Evolutionary conservation across 257 asterid species (phyloP).

Genomic region (Scutellaria minor): DNA sequence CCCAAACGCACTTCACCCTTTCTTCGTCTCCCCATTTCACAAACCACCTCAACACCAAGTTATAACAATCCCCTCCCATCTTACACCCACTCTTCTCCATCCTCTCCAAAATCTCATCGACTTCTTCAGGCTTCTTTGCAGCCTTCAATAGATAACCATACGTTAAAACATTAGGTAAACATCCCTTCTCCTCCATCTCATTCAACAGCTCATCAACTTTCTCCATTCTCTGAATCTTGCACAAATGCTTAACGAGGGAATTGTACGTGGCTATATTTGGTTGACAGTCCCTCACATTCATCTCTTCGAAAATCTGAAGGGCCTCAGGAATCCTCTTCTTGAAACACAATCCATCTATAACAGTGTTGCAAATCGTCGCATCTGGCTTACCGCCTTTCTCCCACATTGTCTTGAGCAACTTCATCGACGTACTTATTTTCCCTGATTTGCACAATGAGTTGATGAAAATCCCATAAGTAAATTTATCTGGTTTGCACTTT

Average conservation of each 20-base stretch:
- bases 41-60: slow-evolving; percentile 71
- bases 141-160: slow-evolving; percentile 55
- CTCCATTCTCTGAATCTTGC: slow-evolving; percentile 69
- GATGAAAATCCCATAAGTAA: slow-evolving; percentile 67
- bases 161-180: slow-evolving; percentile 64
- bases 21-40: slow-evolving; percentile 63
- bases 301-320: slow-evolving; percentile 53
- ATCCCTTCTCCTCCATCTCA: slow-evolving; percentile 65
- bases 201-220: slow-evolving; percentile 61
- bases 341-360: slow-evolving; percentile 84
- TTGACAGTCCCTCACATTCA: slow-evolving; percentile 54
- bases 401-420: slow-evolving; percentile 75
- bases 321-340: slow-evolving; percentile 91
- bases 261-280: slow-evolving; percentile 71
- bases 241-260: slow-evolving; percentile 69
- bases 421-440: slow-evolving; percentile 58
- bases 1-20: slow-evolving; percentile 53
- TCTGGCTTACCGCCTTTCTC: slow-evolving; percentile 69
- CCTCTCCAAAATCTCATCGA: slow-evolving; percentile 55
- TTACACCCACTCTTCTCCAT: slow-evolving; percentile 61
- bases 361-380: slow-evolving; percentile 66
- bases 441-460: slow-evolving; percentile 71
- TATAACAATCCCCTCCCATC: slow-evolving; percentile 55
- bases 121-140: slow-evolving; percentile 58
- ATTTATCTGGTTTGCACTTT: slow-evolving; percentile 60